Percentiles rank a stretch among this genome's conserved stretches.
phyloP scores from a whole-genome alignment of 2,329 filamentous ascomycete genomes.

The Tolypocladium capitatum region DNA sequence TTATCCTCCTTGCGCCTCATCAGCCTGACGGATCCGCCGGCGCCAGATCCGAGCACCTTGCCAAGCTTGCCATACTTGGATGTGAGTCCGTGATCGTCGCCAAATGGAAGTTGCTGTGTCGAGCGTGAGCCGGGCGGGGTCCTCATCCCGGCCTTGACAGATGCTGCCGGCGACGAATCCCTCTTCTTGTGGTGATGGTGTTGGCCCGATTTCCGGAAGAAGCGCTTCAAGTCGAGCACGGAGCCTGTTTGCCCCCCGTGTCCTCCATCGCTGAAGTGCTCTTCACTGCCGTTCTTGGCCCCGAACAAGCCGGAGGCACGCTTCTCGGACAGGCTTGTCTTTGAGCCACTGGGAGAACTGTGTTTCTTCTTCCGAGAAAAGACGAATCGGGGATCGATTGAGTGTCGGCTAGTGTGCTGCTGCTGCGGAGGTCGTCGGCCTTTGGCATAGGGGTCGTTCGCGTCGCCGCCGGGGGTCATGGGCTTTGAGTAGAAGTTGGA shows the following conservation, averaged over 20 bases:
- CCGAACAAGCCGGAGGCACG: conserved; percentile 30
- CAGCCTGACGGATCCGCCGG: conserved; percentile 83
- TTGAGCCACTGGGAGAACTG: conserved; percentile 39
- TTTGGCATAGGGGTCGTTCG: conserved; percentile 78
- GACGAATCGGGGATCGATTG: conserved; percentile 69
- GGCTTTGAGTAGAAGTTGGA: conserved; percentile 57
- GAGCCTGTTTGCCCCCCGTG: conserved; percentile 47
- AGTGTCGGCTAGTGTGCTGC: conserved; percentile 45
- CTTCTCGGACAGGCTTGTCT: conserved; percentile 40
- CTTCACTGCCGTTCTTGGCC: conserved; percentile 23
- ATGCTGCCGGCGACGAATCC: conserved; percentile 47
- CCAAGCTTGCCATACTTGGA: conserved; percentile 95
- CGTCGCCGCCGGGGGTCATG: conserved; percentile 66
- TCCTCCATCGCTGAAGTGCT: conserved; percentile 14
- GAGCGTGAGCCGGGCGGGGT: conserved; percentile 33
- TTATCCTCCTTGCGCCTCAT: conserved; percentile 90
- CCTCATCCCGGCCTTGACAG: conserved; percentile 35
- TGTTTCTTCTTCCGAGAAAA: conserved; percentile 66
- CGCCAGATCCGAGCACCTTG: conserved; percentile 83
- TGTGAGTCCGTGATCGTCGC: conserved; percentile 79
- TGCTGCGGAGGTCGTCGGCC: conserved; percentile 60
- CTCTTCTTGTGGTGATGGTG: conserved; percentile 56
- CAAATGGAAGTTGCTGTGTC: conserved; percentile 66
- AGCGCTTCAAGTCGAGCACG: conserved; percentile 92
- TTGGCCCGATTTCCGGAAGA: conserved; percentile 70